Evolutionary conservation across 169 alveolate species (phyloP).

Genomic region (Plasmodium adleri): DNA sequence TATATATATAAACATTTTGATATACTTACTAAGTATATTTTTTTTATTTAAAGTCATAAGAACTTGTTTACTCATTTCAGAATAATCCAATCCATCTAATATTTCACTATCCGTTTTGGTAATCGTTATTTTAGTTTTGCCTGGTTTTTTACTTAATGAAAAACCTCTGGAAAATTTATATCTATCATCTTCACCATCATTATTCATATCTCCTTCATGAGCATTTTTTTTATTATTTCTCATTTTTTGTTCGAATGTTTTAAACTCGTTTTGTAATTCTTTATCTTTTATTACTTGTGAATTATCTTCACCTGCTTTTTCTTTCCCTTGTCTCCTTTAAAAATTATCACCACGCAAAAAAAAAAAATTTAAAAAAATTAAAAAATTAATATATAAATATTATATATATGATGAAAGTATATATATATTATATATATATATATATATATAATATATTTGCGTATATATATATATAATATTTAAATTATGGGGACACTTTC

Average conservation of each 20-base stretch:
- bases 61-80: constrained; percentile 1
- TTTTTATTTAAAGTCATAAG: constrained; percentile 12
- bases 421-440: neutral
- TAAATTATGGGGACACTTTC: too few relatives aligned
- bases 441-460: neutral
- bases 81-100: neutral
- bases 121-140: neutral
- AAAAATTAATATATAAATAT: neutral
- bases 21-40: constrained; percentile 25
- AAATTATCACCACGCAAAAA: neutral
- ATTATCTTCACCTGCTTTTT: constrained; percentile 23
- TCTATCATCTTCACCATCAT: constrained; percentile 8
- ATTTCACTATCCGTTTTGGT: constrained; percentile 12
- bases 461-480: neutral
- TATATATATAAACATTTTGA: neutral
- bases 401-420: neutral
- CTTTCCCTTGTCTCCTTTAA: constrained; percentile 76
- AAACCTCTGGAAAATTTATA: neutral
- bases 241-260: constrained; percentile 22
- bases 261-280: constrained; percentile 40
- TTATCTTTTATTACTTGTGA: constrained; percentile 23
- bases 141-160: constrained; percentile 51
- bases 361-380: neutral
- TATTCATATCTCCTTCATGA: neutral
- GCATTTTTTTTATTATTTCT: constrained; percentile 20